Base-by-base conservation (phyloP, 1,284 basidiomycete species). In the Fomitopsis pinicola region DNA sequence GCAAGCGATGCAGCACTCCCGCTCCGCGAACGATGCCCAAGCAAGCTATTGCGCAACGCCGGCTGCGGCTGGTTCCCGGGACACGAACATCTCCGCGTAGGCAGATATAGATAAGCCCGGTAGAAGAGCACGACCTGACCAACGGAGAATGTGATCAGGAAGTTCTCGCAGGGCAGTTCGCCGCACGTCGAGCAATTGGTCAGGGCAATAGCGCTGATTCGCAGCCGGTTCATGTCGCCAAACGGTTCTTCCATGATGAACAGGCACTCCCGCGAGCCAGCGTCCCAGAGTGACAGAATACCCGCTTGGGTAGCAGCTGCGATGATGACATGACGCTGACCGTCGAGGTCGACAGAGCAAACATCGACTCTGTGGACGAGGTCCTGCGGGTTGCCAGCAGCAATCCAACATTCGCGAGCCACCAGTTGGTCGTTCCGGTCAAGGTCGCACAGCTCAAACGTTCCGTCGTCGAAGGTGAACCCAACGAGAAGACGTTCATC, bases 251-350 rank as follows among this genome's bases (percentile, higher is more conserved):
- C 85, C 30, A 90, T 70, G 46, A 85, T 75, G 59, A 79, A 75
- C 38, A 92, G 80, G 63, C 84, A 84, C 60, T 87, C 84, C 5
- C 82, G 80, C 4, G 83, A 84, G 7, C 75, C 66, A 6, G 77
- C 81, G 68, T 91, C 87, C 89, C 88, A 92, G 14, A 94, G 69
- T 0, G 87, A 86, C 28, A 94, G 78, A 9, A 84, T 76, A 3
- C 91, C 92, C 0, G 82, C 80, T 46, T 84, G 80, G 1, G 89
- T 87, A 8, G 85, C 85, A 15, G 84, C 80, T 35, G 79, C 84
- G 17, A 92, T 71, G 65, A 92, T 77, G 17, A 84, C 71, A 22
- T 79, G 80, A 19, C 72, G 74, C 53, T 73, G 75, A 2, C 82
- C 82, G 44, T 79, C 81, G 48, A 88, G 70, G 57, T 82, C 78